These are phyloP conservation scores for Yamadazyma kitorensis DNA, from an alignment of 805 yeast species.

Conservation along the genomic window DNA sequence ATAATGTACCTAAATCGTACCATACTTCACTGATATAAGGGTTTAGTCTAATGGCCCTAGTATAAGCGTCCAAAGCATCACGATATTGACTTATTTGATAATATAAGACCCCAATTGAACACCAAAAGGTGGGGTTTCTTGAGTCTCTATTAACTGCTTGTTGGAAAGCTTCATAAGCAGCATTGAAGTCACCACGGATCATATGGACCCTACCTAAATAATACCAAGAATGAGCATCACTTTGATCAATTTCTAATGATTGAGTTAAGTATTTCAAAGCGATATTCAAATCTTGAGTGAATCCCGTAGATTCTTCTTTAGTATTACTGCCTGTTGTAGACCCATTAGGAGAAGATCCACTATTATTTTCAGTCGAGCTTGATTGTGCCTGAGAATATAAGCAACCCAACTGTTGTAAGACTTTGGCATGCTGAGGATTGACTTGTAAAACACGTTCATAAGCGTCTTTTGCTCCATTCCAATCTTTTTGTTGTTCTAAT, in stretches of 20 bases:
- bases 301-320: slow-evolving; percentile 9
- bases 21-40: slow-evolving; percentile 97
- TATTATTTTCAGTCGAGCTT: slow-evolving; percentile 4
- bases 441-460: slow-evolving; percentile 88
- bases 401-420: slow-evolving; percentile 93
- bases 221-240: slow-evolving; percentile 97
- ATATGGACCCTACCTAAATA: slow-evolving; percentile 94
- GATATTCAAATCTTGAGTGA: slow-evolving; percentile 68
- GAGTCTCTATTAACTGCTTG: slow-evolving; percentile 97
- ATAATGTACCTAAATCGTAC: slow-evolving; percentile 96
- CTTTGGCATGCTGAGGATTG: slow-evolving; percentile 94
- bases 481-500: slow-evolving; percentile 89
- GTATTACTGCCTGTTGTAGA: slow-evolving; percentile 13
- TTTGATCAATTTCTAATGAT: slow-evolving; percentile 82
- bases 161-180: slow-evolving; percentile 97
- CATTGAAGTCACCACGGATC: slow-evolving; percentile 92
- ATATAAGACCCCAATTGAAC: slow-evolving; percentile 91
- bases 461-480: slow-evolving; percentile 89
- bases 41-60: slow-evolving; percentile 91
- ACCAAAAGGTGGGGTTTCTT: slow-evolving; percentile 98
- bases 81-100: slow-evolving; percentile 95
- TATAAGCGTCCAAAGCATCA: slow-evolving; percentile 96
- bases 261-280: slow-evolving; percentile 82
- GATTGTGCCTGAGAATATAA: slow-evolving; percentile 68
- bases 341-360: slow-evolving; percentile 17